A percentile compares a stretch with the other conserved stretches of the same genome.
Conservation (phyloP, 768 basidiomycete genomes). For the Pleurotus giganteus region DNA sequence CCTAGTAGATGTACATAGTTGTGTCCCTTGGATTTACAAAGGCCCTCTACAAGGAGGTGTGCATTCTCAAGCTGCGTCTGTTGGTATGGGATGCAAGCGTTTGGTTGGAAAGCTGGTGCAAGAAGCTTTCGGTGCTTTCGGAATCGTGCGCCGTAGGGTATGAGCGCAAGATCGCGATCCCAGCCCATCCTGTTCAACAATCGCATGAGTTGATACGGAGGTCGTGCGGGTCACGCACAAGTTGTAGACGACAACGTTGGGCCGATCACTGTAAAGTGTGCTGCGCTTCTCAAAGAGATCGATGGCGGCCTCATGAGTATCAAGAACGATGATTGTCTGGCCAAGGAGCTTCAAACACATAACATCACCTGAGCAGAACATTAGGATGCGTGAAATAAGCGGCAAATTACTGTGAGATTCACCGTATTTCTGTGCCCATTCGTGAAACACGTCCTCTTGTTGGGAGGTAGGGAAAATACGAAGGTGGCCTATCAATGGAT, state of each 20-base stretch:
- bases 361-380: slow-evolving; percentile 20
- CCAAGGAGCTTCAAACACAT: slow-evolving; percentile 24
- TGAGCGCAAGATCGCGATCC: slow-evolving; percentile 7
- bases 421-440: slow-evolving; percentile 30
- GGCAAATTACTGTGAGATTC: not conserved
- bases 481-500: slow-evolving; percentile 27
- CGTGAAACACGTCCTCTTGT: slow-evolving; percentile 19
- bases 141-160: slow-evolving; percentile 37
- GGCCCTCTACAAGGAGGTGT: slow-evolving; percentile 34
- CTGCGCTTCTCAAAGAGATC: slow-evolving; percentile 27
- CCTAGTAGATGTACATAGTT: slow-evolving; percentile 21
- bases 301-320: slow-evolving; percentile 20
- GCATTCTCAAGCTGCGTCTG: slow-evolving; percentile 43
- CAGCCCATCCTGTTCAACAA: slow-evolving; percentile 7
- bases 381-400: not conserved
- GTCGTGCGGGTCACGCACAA: slow-evolving; percentile 13
- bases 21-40: slow-evolving; percentile 27
- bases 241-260: slow-evolving; percentile 16
- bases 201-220: not conserved
- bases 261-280: slow-evolving; percentile 24
- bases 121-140: slow-evolving; percentile 53
- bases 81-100: slow-evolving; percentile 33
- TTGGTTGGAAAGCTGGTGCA: slow-evolving; percentile 44
- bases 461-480: slow-evolving; percentile 20
- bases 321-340: slow-evolving; percentile 21